Percentiles rank a stretch among this genome's conserved stretches.
These are phyloP conservation scores for Saccharata proteae DNA, from an alignment of 2,329 filamentous ascomycete genomes.

Conservation along the genomic window DNA sequence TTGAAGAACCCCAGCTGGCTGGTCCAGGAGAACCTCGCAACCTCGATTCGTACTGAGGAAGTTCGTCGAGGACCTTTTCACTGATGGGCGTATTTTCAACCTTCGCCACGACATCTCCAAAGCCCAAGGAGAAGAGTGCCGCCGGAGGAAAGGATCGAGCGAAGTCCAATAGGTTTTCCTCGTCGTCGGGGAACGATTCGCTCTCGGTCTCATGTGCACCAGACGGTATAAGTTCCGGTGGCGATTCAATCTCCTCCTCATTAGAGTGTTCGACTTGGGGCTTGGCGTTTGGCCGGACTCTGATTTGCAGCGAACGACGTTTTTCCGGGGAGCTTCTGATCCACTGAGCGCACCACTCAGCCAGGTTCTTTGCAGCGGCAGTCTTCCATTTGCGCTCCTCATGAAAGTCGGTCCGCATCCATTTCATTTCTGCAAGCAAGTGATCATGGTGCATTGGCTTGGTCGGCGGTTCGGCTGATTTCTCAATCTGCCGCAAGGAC, in stretches of 20 bases:
- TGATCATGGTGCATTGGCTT: constrained; percentile 75
- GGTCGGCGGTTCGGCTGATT: constrained; percentile 66
- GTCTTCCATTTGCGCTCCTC: constrained; percentile 94
- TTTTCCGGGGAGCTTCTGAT: constrained; percentile 52
- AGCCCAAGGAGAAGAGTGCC: constrained; percentile 70
- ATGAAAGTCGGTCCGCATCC: constrained; percentile 94
- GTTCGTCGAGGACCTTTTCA: constrained; percentile 65
- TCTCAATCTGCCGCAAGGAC: constrained; percentile 81
- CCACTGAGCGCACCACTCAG: constrained; percentile 75
- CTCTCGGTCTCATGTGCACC: constrained; percentile 26
- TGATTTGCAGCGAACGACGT: constrained; percentile 56
- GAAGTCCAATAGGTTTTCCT: constrained; percentile 30
- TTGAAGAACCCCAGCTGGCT: constrained; percentile 30
- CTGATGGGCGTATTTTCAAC: constrained; percentile 62
- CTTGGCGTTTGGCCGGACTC: constrained; percentile 3
- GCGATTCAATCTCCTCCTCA: constrained; percentile 27
- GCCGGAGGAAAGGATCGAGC: constrained; percentile 47
- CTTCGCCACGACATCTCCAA: constrained; percentile 70
- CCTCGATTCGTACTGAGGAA: constrained; percentile 58
- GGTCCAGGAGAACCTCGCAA: constrained; percentile 19
- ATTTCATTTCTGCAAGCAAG: constrained; percentile 82
- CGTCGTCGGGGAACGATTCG: constrained; percentile 25
- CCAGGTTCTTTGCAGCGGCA: constrained; percentile 65
- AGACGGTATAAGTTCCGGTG: constrained; percentile 24
- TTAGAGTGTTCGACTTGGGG: constrained; percentile 18